These are phyloP conservation scores for Pythium folliculosum DNA, from an alignment of 352 stramenopile genomes.

Conservation along the genomic window DNA sequence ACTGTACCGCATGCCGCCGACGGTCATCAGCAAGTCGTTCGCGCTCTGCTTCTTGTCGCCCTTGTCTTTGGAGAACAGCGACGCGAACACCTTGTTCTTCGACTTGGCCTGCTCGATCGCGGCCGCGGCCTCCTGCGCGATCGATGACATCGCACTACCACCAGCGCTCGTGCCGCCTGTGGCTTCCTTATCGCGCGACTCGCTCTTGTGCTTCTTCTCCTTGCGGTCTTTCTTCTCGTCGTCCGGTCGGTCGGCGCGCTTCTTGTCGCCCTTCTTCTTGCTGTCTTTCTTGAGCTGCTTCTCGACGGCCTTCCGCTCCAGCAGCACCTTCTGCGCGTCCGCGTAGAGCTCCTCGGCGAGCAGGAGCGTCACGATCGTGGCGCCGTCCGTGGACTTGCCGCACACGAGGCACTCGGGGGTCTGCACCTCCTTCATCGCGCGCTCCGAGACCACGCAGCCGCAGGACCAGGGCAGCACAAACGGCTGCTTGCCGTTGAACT, in stretches of 20 bases:
- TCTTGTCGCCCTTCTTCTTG: constrained; percentile 48
- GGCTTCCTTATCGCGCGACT: constrained; percentile 5
- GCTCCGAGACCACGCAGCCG: constrained; percentile 89
- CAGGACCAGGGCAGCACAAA: constrained; percentile 84
- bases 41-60: constrained; percentile 65
- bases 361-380: constrained; percentile 63
- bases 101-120: constrained; percentile 71
- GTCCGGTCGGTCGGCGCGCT: constrained; percentile 17
- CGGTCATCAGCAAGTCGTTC: constrained; percentile 86
- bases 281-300: constrained; percentile 49
- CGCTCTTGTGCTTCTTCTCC: constrained; percentile 24
- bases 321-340: constrained; percentile 40
- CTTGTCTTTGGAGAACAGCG: constrained; percentile 70
- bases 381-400: constrained; percentile 48
- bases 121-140: constrained; percentile 55
- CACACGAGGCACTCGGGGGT: constrained; percentile 73
- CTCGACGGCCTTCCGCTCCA: constrained; percentile 51
- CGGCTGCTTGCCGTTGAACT: constrained; percentile 87
- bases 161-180: neutral
- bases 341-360: constrained; percentile 61
- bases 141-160: constrained; percentile 20
- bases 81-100: constrained; percentile 80
- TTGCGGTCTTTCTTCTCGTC: constrained; percentile 10
- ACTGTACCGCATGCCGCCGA: constrained; percentile 82
- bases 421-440: constrained; percentile 83